Base-by-base conservation (phyloP, 2,329 filamentous ascomycete species). In the Fusarium xyrophilum region DNA sequence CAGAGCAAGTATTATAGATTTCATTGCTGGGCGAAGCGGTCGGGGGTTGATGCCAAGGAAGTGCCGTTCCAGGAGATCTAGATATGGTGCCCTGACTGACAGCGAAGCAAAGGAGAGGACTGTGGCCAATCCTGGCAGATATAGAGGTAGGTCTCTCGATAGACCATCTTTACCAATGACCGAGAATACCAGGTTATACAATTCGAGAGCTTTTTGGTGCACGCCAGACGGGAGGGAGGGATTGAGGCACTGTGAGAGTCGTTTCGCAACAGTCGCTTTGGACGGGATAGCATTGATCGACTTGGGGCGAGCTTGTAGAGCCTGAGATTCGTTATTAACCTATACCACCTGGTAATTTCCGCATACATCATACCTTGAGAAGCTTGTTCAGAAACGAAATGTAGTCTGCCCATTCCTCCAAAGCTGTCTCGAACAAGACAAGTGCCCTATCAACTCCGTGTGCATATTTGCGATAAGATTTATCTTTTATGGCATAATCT, bases 391-490 rank as follows among this genome's bases (percentile, higher is more conserved):
- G 82, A 78, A 98, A 99, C 21, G 95, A 97, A 75, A 99, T 99
- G 77, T 99, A 99, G 81, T 99, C 96, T 50, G 96, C 96, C 96
- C 96, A 99, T 88, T 99, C 96, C 80, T 98, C 93, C 72, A 97
- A 85, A 32, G 93, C 89, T 19, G 93, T 94, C 77, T 99, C 96
- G 82, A 97, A 99, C 35, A 97, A 85, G 46, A 91, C 88, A 66
- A 99, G 85, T 35, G 93, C 92, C 78, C 93, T 89, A 76, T 98
- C 95, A 70, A 99, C 90, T 61, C 89, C 91, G 50, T 90, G 88
- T 44, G 93, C 93, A 87, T 98, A 99, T 78, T 94, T 91, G 70
- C 94, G 93, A 77, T 93, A 95, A 55, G 85, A 79, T 78, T 90
- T 90, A 79, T 90, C 88, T 77, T 88, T 89, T 43, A 80, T 80